phyloP scores from a whole-genome alignment of 805 yeast species.

The Ogataea philodendri region DNA sequence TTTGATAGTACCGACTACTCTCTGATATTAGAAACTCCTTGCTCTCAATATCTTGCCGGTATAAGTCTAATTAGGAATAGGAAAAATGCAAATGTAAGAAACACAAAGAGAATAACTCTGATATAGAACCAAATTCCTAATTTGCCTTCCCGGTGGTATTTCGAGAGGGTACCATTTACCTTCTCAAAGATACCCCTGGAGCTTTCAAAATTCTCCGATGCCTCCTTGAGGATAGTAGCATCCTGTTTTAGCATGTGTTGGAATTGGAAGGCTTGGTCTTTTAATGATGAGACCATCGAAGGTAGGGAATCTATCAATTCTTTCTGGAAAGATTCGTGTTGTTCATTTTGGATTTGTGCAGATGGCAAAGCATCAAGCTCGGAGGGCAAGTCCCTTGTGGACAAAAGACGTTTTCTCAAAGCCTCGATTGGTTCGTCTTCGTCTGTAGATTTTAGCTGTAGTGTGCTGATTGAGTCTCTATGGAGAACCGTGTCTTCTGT shows the following conservation, averaged over 20 bases:
- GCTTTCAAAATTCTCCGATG: constrained; percentile 34
- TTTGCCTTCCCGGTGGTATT: constrained; percentile 34
- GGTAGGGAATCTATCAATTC: constrained; percentile 34
- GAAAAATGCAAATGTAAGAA: constrained; percentile 27
- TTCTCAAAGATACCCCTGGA: constrained; percentile 29
- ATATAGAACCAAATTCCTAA: constrained; percentile 35
- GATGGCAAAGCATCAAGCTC: constrained; percentile 29
- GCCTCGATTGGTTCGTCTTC: constrained; percentile 30
- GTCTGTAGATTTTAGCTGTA: constrained; percentile 5
- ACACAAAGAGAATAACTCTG: constrained; percentile 24
- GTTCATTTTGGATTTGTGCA: constrained; percentile 26
- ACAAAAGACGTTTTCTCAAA: constrained; percentile 30
- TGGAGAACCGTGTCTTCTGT: background rate
- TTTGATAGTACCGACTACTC: constrained; percentile 22
- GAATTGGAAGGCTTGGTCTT: constrained; percentile 33
- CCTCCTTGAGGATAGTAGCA: constrained; percentile 33
- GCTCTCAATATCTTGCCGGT: constrained; percentile 34
- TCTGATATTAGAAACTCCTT: background rate
- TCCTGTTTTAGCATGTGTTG: constrained; percentile 34
- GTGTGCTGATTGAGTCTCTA: background rate
- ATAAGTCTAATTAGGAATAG: constrained; percentile 30
- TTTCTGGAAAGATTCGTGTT: constrained; percentile 35
- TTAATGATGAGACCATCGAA: constrained; percentile 31
- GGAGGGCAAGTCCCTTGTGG: constrained; percentile 21
- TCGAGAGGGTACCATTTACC: constrained; percentile 28